Conservation (phyloP, 164 flowering plant genomes). For the Aristolochia contorta region DNA sequence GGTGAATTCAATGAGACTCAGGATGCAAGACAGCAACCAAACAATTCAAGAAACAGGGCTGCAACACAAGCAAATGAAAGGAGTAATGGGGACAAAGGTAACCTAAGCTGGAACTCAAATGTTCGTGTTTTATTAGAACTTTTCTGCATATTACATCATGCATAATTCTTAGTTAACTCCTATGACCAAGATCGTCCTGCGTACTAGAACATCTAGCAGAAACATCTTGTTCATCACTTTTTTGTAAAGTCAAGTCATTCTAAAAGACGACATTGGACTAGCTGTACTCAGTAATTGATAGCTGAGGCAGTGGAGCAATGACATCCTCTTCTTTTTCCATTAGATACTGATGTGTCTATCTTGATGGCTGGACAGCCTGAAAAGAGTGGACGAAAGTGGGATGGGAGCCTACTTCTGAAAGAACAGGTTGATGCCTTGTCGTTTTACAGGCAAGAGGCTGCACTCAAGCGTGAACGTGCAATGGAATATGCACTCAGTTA, state of each 20-base stretch:
- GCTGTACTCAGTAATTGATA: too few relatives aligned
- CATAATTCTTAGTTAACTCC: too few relatives aligned
- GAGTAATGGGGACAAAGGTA: too few relatives aligned
- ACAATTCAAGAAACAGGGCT: conserved; percentile 11
- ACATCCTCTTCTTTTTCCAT: too few relatives aligned
- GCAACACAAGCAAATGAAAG: conserved; percentile 11
- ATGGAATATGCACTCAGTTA: conserved; percentile 37
- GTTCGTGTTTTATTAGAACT: too few relatives aligned
- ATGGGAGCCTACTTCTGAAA: conserved; percentile 40
- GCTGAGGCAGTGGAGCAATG: too few relatives aligned
- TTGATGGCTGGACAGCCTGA: conserved; percentile 42
- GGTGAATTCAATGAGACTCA: conserved; percentile 16
- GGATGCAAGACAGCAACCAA: conserved; percentile 7
- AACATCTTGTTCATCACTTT: neutral
- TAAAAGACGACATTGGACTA: too few relatives aligned
- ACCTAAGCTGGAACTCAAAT: too few relatives aligned
- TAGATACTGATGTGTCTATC: too few relatives aligned
- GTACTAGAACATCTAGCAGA: too few relatives aligned
- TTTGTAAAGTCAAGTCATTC: neutral
- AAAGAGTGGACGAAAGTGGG: conserved; percentile 35
- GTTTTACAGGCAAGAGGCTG: conserved; percentile 3
- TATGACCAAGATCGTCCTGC: too few relatives aligned
- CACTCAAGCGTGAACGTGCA: conserved; percentile 38
- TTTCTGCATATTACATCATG: too few relatives aligned
- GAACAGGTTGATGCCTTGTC: conserved; percentile 33